Evolutionary conservation across 208 protist species (phyloP), one percentile per base, ranked within the genome.

Genomic region (Kentomonas sorsogonicus): DNA sequence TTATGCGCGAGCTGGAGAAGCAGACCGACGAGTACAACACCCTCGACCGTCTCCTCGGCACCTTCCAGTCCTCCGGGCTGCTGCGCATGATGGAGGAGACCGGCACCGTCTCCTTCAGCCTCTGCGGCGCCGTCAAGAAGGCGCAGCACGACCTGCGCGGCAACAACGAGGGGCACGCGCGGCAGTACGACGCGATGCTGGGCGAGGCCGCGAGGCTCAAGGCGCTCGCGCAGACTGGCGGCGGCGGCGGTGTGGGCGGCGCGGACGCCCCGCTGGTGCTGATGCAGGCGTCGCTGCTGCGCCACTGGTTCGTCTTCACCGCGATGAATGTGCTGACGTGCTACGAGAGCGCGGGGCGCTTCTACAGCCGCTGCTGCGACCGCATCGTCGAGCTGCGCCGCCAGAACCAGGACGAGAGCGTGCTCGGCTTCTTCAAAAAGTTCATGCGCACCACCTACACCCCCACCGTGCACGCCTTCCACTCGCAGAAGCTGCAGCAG

Each of bases 281-380:
- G 46, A 64, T 76, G 53, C 68, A 87, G 40, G 72, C 80, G 15
- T 67, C 62, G 11, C 60, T 67, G 53, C 68, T 94, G 68, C 71
- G 71, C 15, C 74, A 74, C 55, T 94, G 83, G 81, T 94, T 94
- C 51, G 78, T 89, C 16, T 86, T 87, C 44, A 89, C 77, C 6
- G 66, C 80, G 2, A 94, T 94, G 86, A 94, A 94, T 63, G 74
- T 83, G 36, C 55, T 91, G n/a, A 85, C 83, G 40, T 94, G 86
- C 60, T 86, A 89, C 68, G 73, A 84, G 48, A 82, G 73, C 60
- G 78, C 73, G 1, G 34, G 65, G 30, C 69, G 69, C 4, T 94
- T 94, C 69, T 79, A 71, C 50, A 64, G 74, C 26, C 74, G 77
- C 36, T 86, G 83, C 67, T 66, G 63, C 31, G 72, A 77, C 29